phyloP scores from a whole-genome alignment of 768 basidiomycete genomes.

The Hemileccinum rubropunctum region DNA sequence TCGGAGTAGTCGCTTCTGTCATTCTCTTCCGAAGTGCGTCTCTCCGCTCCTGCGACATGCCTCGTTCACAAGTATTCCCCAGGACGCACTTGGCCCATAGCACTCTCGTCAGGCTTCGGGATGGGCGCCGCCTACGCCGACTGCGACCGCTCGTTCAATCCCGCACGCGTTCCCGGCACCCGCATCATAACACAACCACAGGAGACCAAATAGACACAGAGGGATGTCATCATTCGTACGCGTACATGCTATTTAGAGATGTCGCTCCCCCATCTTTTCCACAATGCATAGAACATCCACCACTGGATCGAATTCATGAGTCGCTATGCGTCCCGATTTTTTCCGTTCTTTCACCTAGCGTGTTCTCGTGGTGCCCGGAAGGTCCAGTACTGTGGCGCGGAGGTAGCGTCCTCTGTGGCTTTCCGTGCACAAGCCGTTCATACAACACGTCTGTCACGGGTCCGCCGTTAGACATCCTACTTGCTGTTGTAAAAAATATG shows the following conservation, averaged over 20 bases:
- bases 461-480: constrained; percentile 8
- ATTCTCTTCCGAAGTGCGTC: constrained; percentile 87
- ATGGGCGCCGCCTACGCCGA: constrained; percentile 86
- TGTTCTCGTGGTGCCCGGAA: constrained; percentile 9
- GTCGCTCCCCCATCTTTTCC: constrained; percentile 22
- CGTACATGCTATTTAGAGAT: constrained; percentile 30
- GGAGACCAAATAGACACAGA: constrained; percentile 22
- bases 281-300: constrained; percentile 14
- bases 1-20: constrained; percentile 85
- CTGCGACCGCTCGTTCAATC: constrained; percentile 92
- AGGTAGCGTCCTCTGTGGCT: constrained; percentile 43
- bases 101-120: constrained; percentile 83
- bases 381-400: constrained; percentile 7
- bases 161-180: constrained; percentile 82
- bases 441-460: constrained; percentile 55
- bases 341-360: constrained; percentile 6
- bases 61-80: constrained; percentile 8
- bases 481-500: not conserved
- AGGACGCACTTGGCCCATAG: constrained; percentile 94
- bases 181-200: constrained; percentile 53
- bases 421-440: constrained; percentile 56
- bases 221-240: not conserved
- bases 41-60: not conserved
- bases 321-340: constrained; percentile 16
- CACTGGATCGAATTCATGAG: constrained; percentile 4